phyloP scores from a whole-genome alignment of 148 eudicot genomes.

The Vaccinium darrowii region DNA sequence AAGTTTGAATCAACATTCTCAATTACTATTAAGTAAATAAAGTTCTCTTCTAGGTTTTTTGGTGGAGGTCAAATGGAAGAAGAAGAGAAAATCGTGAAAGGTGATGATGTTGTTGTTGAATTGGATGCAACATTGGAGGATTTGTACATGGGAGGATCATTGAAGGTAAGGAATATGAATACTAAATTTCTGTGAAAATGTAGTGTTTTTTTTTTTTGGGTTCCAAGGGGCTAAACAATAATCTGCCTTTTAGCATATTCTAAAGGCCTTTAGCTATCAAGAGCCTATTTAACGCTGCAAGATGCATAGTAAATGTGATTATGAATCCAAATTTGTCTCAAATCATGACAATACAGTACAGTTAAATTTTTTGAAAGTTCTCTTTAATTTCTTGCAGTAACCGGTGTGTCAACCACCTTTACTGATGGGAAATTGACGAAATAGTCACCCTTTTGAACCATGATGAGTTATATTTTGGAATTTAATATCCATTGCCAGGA shows the following conservation, averaged over 20 bases:
- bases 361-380: neutral
- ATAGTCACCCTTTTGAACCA: neutral
- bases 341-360: neutral
- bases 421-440: neutral
- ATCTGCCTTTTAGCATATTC: neutral
- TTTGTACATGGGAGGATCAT: slow-evolving; percentile 91
- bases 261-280: neutral
- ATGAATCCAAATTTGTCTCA: neutral
- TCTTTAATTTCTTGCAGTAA: neutral
- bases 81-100: slow-evolving; percentile 83
- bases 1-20: neutral
- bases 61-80: slow-evolving; percentile 78
- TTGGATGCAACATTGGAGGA: slow-evolving; percentile 94
- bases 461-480: neutral
- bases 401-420: neutral
- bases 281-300: neutral
- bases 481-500: neutral
- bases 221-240: neutral
- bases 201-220: neutral
- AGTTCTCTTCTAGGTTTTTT: slow-evolving; percentile 49
- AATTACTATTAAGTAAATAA: neutral
- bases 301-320: neutral
- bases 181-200: slow-evolving; percentile 1
- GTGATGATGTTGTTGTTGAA: slow-evolving; percentile 97
- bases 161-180: slow-evolving; percentile 56